Evolutionary conservation across 148 eudicot species (phyloP), one percentile per base, ranked within the genome.

Genomic region (Camellia sinensis): DNA sequence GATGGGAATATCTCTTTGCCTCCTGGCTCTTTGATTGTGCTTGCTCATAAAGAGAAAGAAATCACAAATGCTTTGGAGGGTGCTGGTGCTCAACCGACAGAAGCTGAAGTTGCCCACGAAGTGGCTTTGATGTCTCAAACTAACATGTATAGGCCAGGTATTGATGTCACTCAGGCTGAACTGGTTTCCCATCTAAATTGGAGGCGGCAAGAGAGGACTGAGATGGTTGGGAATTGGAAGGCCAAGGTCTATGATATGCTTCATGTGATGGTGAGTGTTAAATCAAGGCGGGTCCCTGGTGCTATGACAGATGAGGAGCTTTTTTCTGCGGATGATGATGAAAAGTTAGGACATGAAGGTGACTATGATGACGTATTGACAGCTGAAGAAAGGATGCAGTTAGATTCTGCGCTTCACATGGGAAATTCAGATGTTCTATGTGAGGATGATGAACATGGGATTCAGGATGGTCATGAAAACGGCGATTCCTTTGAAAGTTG

Each of bases 221-320:
- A 95, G 81, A 85, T 87, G 89, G 92, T 95, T 79, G 98, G 98
- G 2, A 79, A 88, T 69, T 95, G 98, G 98, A 95, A 93, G 80
- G 93, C 94, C 13, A 95, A 91, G 84, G 92, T 95, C 75, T 95
- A 89, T 83, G 98, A 95, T 80, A 95, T 95, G 95, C 94, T 88
- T 82, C 88, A 95, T 82, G 97, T 95, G 45, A 85, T 88, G 94
- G 97, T 95, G 74, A 93, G 98, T 64, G 97, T 95, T 76, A 93
- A 90, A 78, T 95, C 98, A 15, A 89, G 98, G 87, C 88, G 93
- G 80, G 97, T 94, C 70, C 95, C 98, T 44, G 97, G 97, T 82
- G 97, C 97, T 61, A 89, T 92, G 94, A 93, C 96, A 11, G 98
- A 95, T 74, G 97, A 95, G 85, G 97, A 95, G 88, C 92, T 92